Base-by-base conservation (phyloP, 2,329 filamentous ascomycete species). In the Fusarium continuum region DNA sequence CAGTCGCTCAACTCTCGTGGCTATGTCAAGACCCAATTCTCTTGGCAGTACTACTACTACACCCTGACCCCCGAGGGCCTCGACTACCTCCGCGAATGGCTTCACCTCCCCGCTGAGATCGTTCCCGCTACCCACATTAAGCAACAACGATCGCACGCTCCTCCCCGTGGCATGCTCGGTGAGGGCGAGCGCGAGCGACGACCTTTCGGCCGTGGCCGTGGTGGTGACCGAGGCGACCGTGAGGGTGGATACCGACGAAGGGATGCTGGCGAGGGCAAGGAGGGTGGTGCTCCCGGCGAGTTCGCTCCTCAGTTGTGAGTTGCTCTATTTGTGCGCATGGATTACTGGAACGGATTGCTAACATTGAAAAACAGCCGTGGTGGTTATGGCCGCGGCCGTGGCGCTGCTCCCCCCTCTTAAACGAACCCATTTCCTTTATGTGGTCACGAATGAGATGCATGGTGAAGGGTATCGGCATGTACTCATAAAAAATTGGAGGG, bases 21-120 rank as follows among this genome's bases (percentile, higher is more conserved):
- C 80, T 98, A 92, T 83, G 89, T 99, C 85, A 99, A 99, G 92
- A 99, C 95, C 76, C 95, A 96, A 84, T 99, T 99, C 91, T 97
- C 93, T 73, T 97, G 93, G 93, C 93, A 97, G 85, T 97, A 93
- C 88, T 97, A 98, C 91, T 99, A 99, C 91, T 99, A 99, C 90
- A 97, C 95, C 83, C 90, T 99, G 83, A 97, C 94, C 81, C 92
- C 93, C 78, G 93, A 98, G 88, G 95, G 95, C 85, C 94, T 99
- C 81, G 94, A 98, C 87, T 99, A 99, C 89, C 93, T 99, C 82
- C 94, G 95, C 80, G 95, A 99, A 88, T 99, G 95, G 95, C 93
- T 99, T 76, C 95, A 99, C 85, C 91, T 99, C 76, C 95, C 95
- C 77, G 93, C 95, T 80, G 95, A 99, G 89, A 97, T 99, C 79